Evolutionary conservation across 768 basidiomycete species (phyloP).

Genomic region (Goffeauzyma gilvescens): DNA sequence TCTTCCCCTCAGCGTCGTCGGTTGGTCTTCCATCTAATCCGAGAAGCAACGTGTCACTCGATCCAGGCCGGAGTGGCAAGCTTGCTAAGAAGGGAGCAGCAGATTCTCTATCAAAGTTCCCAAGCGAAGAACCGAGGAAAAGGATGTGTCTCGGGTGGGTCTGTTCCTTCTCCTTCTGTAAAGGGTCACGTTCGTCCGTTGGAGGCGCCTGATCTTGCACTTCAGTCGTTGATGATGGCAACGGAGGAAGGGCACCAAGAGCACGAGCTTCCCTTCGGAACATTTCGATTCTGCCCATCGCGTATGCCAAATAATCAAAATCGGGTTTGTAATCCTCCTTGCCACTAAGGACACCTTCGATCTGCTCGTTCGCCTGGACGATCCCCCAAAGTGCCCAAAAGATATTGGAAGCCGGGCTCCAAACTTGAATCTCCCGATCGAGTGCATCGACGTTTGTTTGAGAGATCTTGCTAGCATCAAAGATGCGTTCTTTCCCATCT

Average conservation of each 20-base stretch:
- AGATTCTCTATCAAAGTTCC: slow-evolving; percentile 61
- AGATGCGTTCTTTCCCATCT: slow-evolving; percentile 32
- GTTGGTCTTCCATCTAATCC: slow-evolving; percentile 63
- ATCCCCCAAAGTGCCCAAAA: slow-evolving; percentile 94
- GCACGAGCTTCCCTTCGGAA: slow-evolving; percentile 33
- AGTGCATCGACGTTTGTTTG: slow-evolving; percentile 37
- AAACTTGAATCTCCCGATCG: slow-evolving; percentile 60
- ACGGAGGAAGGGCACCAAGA: slow-evolving; percentile 25
- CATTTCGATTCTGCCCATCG: slow-evolving; percentile 35
- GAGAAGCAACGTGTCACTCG: slow-evolving; percentile 61
- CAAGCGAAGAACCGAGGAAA: slow-evolving; percentile 79
- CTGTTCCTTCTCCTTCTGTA: slow-evolving; percentile 8
- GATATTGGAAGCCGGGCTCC: slow-evolving; percentile 78
- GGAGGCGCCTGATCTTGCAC: neutral
- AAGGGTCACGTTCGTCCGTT: neutral
- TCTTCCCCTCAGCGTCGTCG: slow-evolving; percentile 37
- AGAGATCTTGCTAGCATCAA: slow-evolving; percentile 1
- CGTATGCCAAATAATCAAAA: slow-evolving; percentile 39
- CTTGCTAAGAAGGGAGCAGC: slow-evolving; percentile 55
- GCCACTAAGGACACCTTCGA: slow-evolving; percentile 27
- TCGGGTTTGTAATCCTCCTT: too few species aligned
- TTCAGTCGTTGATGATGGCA: too few species aligned
- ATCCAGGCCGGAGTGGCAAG: slow-evolving; percentile 50
- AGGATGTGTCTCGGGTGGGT: slow-evolving; percentile 65
- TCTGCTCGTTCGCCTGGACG: slow-evolving; percentile 47